Evolutionary conservation across 371 early-diverging fungal genomes (phyloP).

Genomic region (Smittium mucronatum): DNA sequence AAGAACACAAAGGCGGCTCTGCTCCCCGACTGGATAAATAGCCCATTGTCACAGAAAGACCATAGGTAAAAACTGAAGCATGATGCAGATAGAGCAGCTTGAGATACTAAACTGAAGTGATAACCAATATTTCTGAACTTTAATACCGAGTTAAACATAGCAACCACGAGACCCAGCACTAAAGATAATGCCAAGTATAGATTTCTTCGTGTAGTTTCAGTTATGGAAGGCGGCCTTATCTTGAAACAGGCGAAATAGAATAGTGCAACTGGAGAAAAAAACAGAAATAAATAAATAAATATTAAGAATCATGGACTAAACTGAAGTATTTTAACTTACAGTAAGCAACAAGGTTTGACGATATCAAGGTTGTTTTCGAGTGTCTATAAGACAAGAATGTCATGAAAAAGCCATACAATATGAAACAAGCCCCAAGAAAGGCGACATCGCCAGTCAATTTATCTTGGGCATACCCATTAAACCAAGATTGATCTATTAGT

Average conservation of each 20-base stretch:
- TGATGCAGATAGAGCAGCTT: neutral
- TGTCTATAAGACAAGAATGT: constrained; percentile 11
- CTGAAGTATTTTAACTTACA: constrained; percentile 7
- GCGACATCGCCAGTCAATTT: constrained; percentile 6
- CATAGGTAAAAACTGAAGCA: constrained; percentile 9
- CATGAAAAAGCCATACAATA: constrained; percentile 10
- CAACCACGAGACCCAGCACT: neutral
- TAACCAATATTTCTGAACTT: constrained; percentile 7
- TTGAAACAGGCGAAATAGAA: neutral
- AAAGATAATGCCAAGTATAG: constrained; percentile 10
- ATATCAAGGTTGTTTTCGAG: constrained; percentile 9
- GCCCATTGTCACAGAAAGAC: constrained; percentile 10
- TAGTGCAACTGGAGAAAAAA: neutral
- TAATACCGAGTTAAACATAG: neutral
- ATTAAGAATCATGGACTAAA: neutral
- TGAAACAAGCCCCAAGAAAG: constrained; percentile 6
- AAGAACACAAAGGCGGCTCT: neutral
- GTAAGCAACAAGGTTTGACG: constrained; percentile 1
- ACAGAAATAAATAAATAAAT: neutral
- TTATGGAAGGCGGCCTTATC: constrained; percentile 3
- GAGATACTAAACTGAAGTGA: neutral
- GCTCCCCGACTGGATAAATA: neutral
- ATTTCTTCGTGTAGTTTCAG: neutral
- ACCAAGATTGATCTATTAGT: neutral
- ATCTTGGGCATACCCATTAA: constrained; percentile 1